Conservation (phyloP, 2,329 filamentous ascomycete species). For the Fusarium continuum region DNA sequence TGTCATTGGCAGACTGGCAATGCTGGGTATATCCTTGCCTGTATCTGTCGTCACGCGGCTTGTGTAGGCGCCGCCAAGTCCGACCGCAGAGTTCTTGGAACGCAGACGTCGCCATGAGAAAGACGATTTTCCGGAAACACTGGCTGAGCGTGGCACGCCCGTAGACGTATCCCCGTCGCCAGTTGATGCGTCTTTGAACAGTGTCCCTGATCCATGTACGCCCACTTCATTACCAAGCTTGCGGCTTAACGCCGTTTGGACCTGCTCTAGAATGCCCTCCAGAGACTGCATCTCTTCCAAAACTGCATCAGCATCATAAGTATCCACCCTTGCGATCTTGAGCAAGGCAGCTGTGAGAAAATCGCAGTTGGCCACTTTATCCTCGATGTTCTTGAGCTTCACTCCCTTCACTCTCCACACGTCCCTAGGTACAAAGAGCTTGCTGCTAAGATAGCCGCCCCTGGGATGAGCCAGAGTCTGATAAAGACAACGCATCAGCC, state of each 20-base stretch:
- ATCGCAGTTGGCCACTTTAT: slow-evolving; percentile 93
- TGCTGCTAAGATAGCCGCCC: slow-evolving; percentile 90
- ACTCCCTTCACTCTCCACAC: slow-evolving; percentile 95
- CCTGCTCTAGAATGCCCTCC: slow-evolving; percentile 85
- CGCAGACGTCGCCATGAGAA: slow-evolving; percentile 91
- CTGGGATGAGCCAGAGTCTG: slow-evolving; percentile 91
- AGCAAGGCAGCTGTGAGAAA: slow-evolving; percentile 87
- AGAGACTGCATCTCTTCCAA: slow-evolving; percentile 93
- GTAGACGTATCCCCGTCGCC: slow-evolving; percentile 56
- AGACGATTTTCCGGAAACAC: slow-evolving; percentile 74
- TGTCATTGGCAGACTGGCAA: slow-evolving; percentile 84
- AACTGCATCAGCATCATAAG: slow-evolving; percentile 88
- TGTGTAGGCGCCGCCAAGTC: slow-evolving; percentile 61
- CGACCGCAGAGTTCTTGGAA: slow-evolving; percentile 83
- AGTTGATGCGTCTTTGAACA: slow-evolving; percentile 76
- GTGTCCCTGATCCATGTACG: slow-evolving; percentile 73
- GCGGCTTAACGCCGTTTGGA: slow-evolving; percentile 78
- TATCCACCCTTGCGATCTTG: slow-evolving; percentile 85
- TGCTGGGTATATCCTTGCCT: slow-evolving; percentile 54
- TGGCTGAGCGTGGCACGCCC: slow-evolving; percentile 63
- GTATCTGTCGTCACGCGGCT: slow-evolving; percentile 40
- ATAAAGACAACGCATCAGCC: slow-evolving; percentile 95
- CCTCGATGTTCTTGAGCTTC: slow-evolving; percentile 89
- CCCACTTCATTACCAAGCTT: slow-evolving; percentile 95
- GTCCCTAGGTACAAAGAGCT: slow-evolving; percentile 90